Conservation (phyloP, 2,329 filamentous ascomycete species). For the Pseudocercospora musae region DNA sequence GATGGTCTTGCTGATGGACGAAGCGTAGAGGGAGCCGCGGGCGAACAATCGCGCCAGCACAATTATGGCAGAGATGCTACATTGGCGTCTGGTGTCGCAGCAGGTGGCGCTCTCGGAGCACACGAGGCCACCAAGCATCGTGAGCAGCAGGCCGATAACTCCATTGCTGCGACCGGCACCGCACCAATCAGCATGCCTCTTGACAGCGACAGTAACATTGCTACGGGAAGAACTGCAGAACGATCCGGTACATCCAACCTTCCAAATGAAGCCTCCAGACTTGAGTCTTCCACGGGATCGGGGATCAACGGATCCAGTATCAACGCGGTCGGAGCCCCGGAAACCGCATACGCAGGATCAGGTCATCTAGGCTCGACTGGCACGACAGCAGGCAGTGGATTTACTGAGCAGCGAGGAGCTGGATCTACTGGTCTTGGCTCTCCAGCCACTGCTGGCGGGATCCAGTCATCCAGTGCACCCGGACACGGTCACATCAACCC, state of each 20-base stretch:
- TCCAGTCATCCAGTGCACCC: neutral
- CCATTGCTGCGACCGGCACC: conserved; percentile 8
- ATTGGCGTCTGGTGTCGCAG: neutral
- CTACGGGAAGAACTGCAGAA: neutral
- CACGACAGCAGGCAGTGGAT: neutral
- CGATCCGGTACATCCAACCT: neutral
- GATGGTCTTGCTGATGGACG: conserved; percentile 13
- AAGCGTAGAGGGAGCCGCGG: conserved; percentile 9
- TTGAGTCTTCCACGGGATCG: neutral
- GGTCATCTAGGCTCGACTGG: conserved; percentile 7
- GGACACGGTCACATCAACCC: conserved; percentile 19
- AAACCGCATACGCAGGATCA: conserved; percentile 1
- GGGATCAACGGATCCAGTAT: neutral
- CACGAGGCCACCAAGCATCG: conserved; percentile 3
- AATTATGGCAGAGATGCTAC: conserved; percentile 9
- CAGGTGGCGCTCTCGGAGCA: neutral
- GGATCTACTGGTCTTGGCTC: conserved; percentile 2
- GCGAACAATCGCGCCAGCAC: conserved; percentile 12
- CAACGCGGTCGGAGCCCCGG: conserved; percentile 9
- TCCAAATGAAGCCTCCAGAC: neutral
- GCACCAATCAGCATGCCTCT: conserved; percentile 7
- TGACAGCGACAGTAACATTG: neutral
- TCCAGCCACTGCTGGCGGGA: conserved; percentile 3
- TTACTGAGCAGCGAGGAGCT: conserved; percentile 1
- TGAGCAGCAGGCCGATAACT: conserved; percentile 4